phyloP scores from a whole-genome alignment of 2,329 filamentous ascomycete species.

The Aureobasidium sp. region DNA sequence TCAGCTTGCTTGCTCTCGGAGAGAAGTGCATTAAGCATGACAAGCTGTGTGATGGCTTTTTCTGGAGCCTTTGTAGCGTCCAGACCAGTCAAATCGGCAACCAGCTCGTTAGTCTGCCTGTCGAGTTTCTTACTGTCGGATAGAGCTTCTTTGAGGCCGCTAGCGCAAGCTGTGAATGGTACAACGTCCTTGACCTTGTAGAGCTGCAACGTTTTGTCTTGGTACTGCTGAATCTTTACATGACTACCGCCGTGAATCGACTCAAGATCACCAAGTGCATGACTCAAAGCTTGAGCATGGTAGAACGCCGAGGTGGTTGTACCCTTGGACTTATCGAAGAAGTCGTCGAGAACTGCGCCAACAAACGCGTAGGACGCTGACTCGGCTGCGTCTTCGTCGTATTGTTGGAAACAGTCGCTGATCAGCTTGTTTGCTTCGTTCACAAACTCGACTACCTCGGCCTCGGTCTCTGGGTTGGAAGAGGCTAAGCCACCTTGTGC shows the following conservation, averaged over 20 bases:
- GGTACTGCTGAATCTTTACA: slow-evolving; percentile 30
- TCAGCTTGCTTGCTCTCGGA: slow-evolving; percentile 42
- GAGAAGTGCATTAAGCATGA: slow-evolving; percentile 50
- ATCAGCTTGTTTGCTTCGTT: slow-evolving; percentile 39
- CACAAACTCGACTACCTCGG: slow-evolving; percentile 47
- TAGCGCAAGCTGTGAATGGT: slow-evolving; percentile 41
- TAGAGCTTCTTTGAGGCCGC: slow-evolving; percentile 44
- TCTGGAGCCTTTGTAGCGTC: slow-evolving; percentile 37
- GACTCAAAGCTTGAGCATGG: slow-evolving; percentile 33
- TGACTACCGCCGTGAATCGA: slow-evolving; percentile 37
- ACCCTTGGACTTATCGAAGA: slow-evolving; percentile 21
- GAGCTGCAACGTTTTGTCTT: slow-evolving; percentile 28
- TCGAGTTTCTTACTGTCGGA: slow-evolving; percentile 42
- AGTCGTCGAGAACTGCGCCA: slow-evolving; percentile 23
- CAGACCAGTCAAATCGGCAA: slow-evolving; percentile 53
- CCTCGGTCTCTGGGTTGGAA: slow-evolving; percentile 30
- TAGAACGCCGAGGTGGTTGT: slow-evolving; percentile 33
- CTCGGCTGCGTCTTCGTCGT: neutral
- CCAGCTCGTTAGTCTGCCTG: slow-evolving; percentile 52
- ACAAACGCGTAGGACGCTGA: slow-evolving; percentile 23
- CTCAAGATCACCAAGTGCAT: slow-evolving; percentile 33
- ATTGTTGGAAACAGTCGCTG: slow-evolving; percentile 13
- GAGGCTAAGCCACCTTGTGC: slow-evolving; percentile 46
- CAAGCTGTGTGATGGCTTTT: slow-evolving; percentile 39
- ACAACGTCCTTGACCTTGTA: slow-evolving; percentile 38